A percentile compares a stretch with the other conserved stretches of the same genome.
These are phyloP conservation scores for Tuber aestivum DNA, from an alignment of 495 filamentous ascomycete genomes.

Conservation along the genomic window DNA sequence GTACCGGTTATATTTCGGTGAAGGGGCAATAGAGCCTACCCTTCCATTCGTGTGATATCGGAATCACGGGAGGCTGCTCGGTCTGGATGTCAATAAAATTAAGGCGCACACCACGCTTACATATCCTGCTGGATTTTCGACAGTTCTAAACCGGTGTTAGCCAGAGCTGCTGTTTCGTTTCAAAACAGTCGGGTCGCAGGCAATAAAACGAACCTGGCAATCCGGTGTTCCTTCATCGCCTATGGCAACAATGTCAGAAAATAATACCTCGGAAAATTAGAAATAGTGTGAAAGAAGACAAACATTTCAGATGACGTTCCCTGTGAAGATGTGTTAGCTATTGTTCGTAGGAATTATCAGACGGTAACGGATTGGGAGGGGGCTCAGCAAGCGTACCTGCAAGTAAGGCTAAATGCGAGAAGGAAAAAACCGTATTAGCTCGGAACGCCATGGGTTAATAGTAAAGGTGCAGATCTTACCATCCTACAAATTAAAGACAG, in stretches of 20 bases:
- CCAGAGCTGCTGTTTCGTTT: not conserved
- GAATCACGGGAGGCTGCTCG: slow-evolving; percentile 60
- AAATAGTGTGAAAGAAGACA: slow-evolving; percentile 11
- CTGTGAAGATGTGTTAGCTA: slow-evolving; percentile 28
- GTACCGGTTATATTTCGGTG: slow-evolving; percentile 10
- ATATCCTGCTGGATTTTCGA: slow-evolving; percentile 74
- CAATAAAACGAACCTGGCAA: slow-evolving; percentile 50
- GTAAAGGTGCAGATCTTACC: slow-evolving; percentile 33
- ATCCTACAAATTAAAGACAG: slow-evolving; percentile 32
- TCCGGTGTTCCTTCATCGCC: slow-evolving; percentile 74
- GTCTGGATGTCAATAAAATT: slow-evolving; percentile 89
- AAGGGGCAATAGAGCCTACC: slow-evolving; percentile 45
- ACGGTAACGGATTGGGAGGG: not conserved
- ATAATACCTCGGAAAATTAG: slow-evolving; percentile 12
- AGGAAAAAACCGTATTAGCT: slow-evolving; percentile 26
- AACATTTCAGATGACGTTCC: slow-evolving; percentile 60
- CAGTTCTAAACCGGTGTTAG: slow-evolving; percentile 58
- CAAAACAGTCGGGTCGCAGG: not conserved
- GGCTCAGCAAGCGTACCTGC: slow-evolving; percentile 30
- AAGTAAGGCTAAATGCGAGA: slow-evolving; percentile 34
- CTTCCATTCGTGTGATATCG: slow-evolving; percentile 60
- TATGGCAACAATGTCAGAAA: slow-evolving; percentile 45
- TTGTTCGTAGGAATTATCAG: slow-evolving; percentile 5
- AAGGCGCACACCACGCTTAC: slow-evolving; percentile 77
- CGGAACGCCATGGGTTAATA: slow-evolving; percentile 17